These are phyloP conservation scores for Globisporangium recalcitrans DNA, from an alignment of 352 stramenopile genomes.

Conservation along the genomic window DNA sequence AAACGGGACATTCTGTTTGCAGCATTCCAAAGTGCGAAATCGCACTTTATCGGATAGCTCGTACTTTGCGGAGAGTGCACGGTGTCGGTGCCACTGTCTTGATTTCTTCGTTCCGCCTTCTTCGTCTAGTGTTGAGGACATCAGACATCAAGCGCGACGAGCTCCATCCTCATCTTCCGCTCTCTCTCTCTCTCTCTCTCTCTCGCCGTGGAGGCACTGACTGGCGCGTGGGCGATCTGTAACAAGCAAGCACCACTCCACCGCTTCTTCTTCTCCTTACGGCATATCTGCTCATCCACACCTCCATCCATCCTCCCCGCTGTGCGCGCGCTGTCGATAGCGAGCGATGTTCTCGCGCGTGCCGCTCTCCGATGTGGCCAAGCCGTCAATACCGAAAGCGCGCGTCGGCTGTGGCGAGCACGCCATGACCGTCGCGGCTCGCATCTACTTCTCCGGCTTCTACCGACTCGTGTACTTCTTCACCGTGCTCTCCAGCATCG, in stretches of 20 bases:
- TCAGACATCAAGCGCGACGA: background rate
- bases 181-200: background rate
- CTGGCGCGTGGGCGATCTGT: background rate
- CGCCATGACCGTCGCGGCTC: constrained; percentile 63
- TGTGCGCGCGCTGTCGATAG: background rate
- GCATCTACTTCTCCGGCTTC: constrained; percentile 80
- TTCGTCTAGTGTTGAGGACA: constrained; percentile 3
- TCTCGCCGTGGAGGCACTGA: background rate
- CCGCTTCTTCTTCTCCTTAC: background rate
- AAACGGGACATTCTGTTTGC: too few species aligned
- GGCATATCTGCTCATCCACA: background rate
- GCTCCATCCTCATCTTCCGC: background rate
- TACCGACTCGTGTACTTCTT: constrained; percentile 78
- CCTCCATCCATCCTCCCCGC: background rate
- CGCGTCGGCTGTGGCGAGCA: constrained; percentile 67
- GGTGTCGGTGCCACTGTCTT: background rate
- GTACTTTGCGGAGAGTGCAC: background rate
- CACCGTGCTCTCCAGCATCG: constrained; percentile 64
- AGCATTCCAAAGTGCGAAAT: too few species aligned
- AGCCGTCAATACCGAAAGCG: constrained; percentile 4
- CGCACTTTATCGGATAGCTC: background rate
- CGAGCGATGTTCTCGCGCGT: constrained; percentile 27
- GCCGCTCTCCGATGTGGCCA: constrained; percentile 17
- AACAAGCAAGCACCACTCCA: background rate
- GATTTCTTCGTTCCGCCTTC: constrained; percentile 1